Evolutionary conservation across 192 early-diverging fungal species (phyloP).

Genomic region (Jimgerdemannia lactiflua): DNA sequence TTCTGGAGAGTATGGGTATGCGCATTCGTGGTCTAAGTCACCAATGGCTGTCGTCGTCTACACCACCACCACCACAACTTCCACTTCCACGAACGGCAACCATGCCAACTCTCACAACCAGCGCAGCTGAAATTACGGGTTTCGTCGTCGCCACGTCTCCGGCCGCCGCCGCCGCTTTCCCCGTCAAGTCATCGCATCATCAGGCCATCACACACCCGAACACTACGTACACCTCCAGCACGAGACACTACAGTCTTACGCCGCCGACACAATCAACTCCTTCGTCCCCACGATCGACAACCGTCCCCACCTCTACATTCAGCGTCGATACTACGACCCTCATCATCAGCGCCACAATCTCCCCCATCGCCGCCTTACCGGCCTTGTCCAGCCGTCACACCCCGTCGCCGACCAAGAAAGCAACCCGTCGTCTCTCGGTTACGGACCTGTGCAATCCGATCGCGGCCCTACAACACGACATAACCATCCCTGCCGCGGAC

Average conservation of each 20-base stretch:
- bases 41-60: too few relatives aligned
- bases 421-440: conserved; percentile 3
- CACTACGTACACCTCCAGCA: neutral
- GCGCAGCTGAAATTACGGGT: too few relatives aligned
- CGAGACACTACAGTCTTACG: neutral
- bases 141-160: too few relatives aligned
- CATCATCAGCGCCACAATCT: conserved; percentile 1
- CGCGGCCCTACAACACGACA: conserved; percentile 10
- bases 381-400: conserved; percentile 9
- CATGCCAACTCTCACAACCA: conserved; percentile 1
- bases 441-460: conserved; percentile 26
- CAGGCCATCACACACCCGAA: conserved; percentile 3
- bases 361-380: conserved; percentile 9
- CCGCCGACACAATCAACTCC: neutral
- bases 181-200: conserved; percentile 7
- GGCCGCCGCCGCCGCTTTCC: neutral
- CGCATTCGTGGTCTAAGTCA: too few relatives aligned
- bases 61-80: conserved; percentile 1
- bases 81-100: neutral
- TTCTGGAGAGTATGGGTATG: too few relatives aligned
- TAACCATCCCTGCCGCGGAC: neutral
- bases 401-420: neutral
- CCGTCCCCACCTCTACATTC: neutral
- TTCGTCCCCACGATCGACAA: conserved; percentile 2
- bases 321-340: neutral